These are phyloP conservation scores for Camelina sativa DNA, from an alignment of 345 rosid species.

Conservation along the genomic window DNA sequence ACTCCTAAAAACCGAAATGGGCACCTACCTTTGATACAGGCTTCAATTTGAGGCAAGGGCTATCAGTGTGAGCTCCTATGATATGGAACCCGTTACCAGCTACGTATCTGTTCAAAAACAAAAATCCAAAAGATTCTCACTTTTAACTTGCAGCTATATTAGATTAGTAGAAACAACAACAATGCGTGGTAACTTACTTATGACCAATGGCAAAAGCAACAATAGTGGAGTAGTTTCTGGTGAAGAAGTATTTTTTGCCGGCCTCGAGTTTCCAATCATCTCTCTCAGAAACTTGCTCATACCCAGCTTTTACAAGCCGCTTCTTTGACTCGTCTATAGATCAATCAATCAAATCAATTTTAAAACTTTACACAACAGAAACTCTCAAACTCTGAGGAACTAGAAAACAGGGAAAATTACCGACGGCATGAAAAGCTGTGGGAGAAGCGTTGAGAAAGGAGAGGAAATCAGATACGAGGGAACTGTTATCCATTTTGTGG, in stretches of 20 bases:
- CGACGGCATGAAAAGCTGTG: slow-evolving; percentile 99
- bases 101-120: slow-evolving; percentile 58
- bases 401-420: slow-evolving; percentile 43
- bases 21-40: slow-evolving; percentile 97
- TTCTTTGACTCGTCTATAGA: slow-evolving; percentile 78
- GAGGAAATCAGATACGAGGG: slow-evolving; percentile 66
- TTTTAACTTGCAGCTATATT: background rate
- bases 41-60: slow-evolving; percentile 94
- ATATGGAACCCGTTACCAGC: slow-evolving; percentile 93
- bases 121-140: background rate
- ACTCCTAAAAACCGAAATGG: background rate
- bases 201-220: slow-evolving; percentile 93
- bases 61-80: slow-evolving; percentile 94
- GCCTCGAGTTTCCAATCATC: slow-evolving; percentile 82
- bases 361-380: too few species aligned
- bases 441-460: slow-evolving; percentile 90
- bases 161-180: too few species aligned
- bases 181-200: slow-evolving; percentile 42
- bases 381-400: too few species aligned
- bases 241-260: slow-evolving; percentile 88
- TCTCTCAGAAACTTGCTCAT: slow-evolving; percentile 75
- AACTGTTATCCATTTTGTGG: slow-evolving; percentile 43
- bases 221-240: slow-evolving; percentile 86
- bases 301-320: slow-evolving; percentile 67
- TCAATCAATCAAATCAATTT: background rate